Evolutionary conservation across 1,139 yeast species (phyloP), one percentile per base, ranked within the genome.

Genomic region (Candida dubliniensis): DNA sequence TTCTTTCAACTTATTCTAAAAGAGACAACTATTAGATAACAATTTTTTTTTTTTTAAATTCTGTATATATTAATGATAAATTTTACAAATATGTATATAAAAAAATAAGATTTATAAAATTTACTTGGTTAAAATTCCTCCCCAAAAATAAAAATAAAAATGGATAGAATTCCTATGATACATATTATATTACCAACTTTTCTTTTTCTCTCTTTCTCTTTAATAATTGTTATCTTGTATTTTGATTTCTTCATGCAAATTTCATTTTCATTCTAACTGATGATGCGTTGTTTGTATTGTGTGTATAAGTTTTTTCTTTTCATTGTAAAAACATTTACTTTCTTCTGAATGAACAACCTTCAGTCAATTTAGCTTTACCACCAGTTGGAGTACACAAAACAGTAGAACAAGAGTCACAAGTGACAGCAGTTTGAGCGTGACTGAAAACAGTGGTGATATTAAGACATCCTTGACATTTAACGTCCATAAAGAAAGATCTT

Each of bases 401-500:
- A 60, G 96, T 90, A 64, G 97, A 86, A 79, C 99, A 93, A 57
- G 95, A 84, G 69, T 95, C 97, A 81, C 99, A 93, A 69, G 96
- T 87, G 70, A 93, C 98, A 63, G 96, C 97, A 62, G 98, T 93
- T 82, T 93, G 98, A 57, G 99, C 97, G 79, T 93, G 99, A 60
- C 98, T 91, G 86, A 93, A 93, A 63, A 93, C 96, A 59, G 97
- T 91, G 75, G 98, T 89, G 81, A 93, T 93, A 84, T 86, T 87
- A 74, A 90, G 82, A 80, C 99, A 93, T 66, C 98, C 98, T 76
- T 95, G 97, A 80, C 98, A 91, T 79, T 90, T 91, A 64, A 93
- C 97, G 69, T 93, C 99, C 96, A 93, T 89, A 87, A 93, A 93
- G 85, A 81, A 91, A 53, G 98, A 91, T 82, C 98, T 88, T 77